These are phyloP conservation scores for Pichia manshurica DNA, from an alignment of 805 yeast genomes.

Conservation along the genomic window DNA sequence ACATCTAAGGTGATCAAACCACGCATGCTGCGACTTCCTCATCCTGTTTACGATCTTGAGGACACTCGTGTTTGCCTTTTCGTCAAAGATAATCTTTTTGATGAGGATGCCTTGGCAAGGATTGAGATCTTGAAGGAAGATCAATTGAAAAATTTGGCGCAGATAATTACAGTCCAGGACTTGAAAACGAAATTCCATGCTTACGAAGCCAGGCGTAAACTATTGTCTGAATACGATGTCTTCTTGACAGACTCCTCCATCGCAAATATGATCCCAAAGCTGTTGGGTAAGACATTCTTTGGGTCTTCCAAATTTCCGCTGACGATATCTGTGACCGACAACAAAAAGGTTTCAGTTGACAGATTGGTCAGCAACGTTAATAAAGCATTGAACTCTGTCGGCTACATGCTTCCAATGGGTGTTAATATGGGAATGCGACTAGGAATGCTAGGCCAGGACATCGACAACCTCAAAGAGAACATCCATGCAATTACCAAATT, in stretches of 20 bases:
- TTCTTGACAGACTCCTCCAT: constrained; percentile 83
- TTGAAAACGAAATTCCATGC: constrained; percentile 81
- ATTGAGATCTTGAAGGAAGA: constrained; percentile 37
- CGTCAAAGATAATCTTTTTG: constrained; percentile 56
- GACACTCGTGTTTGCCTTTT: constrained; percentile 51
- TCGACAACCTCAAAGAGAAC: constrained; percentile 54
- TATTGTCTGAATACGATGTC: constrained; percentile 61
- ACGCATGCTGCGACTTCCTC: constrained; percentile 39
- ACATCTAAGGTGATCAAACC: constrained; percentile 56
- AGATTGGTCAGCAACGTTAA: constrained; percentile 55
- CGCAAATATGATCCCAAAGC: constrained; percentile 71
- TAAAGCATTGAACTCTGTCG: constrained; percentile 52
- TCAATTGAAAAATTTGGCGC: constrained; percentile 39
- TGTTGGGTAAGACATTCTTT: constrained; percentile 77
- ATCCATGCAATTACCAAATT: constrained; percentile 46
- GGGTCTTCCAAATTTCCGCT: constrained; percentile 58
- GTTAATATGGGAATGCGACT: constrained; percentile 58
- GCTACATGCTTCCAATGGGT: constrained; percentile 68
- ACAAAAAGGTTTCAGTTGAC: constrained; percentile 32
- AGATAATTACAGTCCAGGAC: constrained; percentile 65
- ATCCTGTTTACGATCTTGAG: constrained; percentile 42
- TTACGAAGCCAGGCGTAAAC: constrained; percentile 81
- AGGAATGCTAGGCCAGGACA: constrained; percentile 48
- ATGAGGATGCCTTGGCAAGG: constrained; percentile 37
- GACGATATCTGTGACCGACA: constrained; percentile 42